Base-by-base conservation (phyloP, 306 rosid genomes). In the Nissolia schottii region DNA sequence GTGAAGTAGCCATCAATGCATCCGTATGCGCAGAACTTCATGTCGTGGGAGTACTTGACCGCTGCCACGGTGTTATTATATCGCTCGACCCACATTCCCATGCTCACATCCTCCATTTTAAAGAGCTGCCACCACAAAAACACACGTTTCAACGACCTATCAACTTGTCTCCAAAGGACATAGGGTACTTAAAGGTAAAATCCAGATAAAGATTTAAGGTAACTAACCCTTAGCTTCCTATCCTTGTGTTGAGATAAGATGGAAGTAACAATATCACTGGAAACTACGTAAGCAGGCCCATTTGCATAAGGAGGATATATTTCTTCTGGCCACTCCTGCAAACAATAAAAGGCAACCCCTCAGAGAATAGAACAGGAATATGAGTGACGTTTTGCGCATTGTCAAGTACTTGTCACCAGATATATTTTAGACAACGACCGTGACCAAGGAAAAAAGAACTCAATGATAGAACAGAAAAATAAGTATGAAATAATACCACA, bases 91-190 rank as follows among this genome's bases (percentile, higher is more conserved):
- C 97, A 91, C 97, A 91, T 89, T 70, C 96, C 97, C 97, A 91
- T 91, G 87, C 97, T 91, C 75, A 91, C 97, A 82, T 91, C 97
- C 78, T 91, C 97, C 97, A 91, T 91, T 81, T 91, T 91, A 73
- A 91, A 91, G 10, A 89, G 89, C 97, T 91, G 86, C 65, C 67
- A 75, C 32, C 25, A 70, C 13, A 64, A 43, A 68, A 51, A 70
- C n/a, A 57, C 8, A 20, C 13, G 66, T 24, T 71, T 78, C 76
- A 81, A 46, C 55, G 37, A 75, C 22, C 35, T 0, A 29, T 27
- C 13, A 19, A 18, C 45, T 23, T 61, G 19, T 23, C n/a, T n/a
- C n/a, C n/a, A n/a, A n/a, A n/a, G n/a, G n/a, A n/a, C n/a, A n/a
- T 0, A 15, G 41, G 57, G 48, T 25, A 16, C 28, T 67, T 18